Conservation (phyloP, 306 rosid species). For the Citrullus mucosospermus region DNA sequence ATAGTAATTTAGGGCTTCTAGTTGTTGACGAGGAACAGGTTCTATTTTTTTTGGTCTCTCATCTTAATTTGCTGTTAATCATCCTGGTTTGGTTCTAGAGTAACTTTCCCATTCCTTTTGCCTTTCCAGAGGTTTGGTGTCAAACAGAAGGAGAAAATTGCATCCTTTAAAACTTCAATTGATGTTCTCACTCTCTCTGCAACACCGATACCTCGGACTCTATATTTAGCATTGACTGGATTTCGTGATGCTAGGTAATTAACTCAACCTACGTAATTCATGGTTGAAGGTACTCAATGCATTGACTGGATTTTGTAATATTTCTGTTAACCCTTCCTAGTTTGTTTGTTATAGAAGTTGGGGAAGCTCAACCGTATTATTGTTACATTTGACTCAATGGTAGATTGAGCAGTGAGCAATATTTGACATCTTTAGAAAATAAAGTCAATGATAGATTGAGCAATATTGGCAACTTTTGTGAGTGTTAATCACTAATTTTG, state of each 20-base stretch:
- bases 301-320: not conserved
- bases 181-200: conserved; percentile 94
- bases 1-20: conserved; percentile 81
- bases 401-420: not conserved
- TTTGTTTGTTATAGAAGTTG: not conserved
- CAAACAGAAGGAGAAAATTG: conserved; percentile 92
- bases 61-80: conserved; percentile 7
- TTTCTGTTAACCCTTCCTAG: not conserved
- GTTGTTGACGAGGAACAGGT: conserved; percentile 99
- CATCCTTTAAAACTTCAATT: conserved; percentile 84
- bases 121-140: conserved; percentile 78
- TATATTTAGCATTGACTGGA: conserved; percentile 91
- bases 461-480: not conserved
- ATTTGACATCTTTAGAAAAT: not conserved
- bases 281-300: not conserved
- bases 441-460: not conserved
- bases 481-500: not conserved
- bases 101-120: not conserved
- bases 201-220: conserved; percentile 92
- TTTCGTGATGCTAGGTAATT: conserved; percentile 95
- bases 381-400: not conserved
- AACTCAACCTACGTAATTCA: conserved; percentile 7
- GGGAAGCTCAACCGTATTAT: not conserved
- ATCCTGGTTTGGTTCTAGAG: conserved; percentile 5
- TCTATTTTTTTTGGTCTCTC: conserved; percentile 6